Evolutionary conservation across 1,284 basidiomycete genomes (phyloP).

Genomic region (Ganoderma leucocontextum): DNA sequence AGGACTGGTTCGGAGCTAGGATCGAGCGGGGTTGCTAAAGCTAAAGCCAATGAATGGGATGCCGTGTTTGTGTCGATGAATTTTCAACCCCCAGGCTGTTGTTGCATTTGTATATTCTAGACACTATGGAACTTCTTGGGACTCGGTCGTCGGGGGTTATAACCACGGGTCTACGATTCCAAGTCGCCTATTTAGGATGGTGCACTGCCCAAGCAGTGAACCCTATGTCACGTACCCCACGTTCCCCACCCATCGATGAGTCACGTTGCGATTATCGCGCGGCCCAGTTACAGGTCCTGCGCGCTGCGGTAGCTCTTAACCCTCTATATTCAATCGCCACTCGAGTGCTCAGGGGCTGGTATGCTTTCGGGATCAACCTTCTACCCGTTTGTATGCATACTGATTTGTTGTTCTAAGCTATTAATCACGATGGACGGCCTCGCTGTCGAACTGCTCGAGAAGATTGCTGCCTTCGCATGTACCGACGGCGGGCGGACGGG

Average conservation of each 20-base stretch:
- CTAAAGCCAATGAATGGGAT: not conserved
- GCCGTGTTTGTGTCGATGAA: not conserved
- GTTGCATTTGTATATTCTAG: not conserved
- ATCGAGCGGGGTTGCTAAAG: not conserved
- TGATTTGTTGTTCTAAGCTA: not conserved
- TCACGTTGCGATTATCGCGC: not conserved
- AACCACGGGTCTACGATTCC: too few species aligned
- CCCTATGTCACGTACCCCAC: not conserved
- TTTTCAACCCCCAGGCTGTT: not conserved
- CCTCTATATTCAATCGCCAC: not conserved
- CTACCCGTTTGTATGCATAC: not conserved
- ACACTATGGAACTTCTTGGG: too few species aligned
- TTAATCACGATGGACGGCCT: slow-evolving; percentile 3
- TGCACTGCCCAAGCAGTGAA: not conserved
- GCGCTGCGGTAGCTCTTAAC: not conserved
- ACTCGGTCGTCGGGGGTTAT: too few species aligned
- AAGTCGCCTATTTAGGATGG: not conserved
- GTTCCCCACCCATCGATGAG: not conserved
- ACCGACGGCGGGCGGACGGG: slow-evolving; percentile 18
- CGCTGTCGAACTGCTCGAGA: slow-evolving; percentile 11
- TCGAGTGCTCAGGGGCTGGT: not conserved
- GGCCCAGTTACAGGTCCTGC: not conserved
- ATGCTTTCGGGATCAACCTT: not conserved
- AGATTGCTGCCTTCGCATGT: slow-evolving; percentile 16
- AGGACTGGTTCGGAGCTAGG: too few species aligned